phyloP scores from a whole-genome alignment of 148 eudicot species.

The Fagopyrum tataricum region DNA sequence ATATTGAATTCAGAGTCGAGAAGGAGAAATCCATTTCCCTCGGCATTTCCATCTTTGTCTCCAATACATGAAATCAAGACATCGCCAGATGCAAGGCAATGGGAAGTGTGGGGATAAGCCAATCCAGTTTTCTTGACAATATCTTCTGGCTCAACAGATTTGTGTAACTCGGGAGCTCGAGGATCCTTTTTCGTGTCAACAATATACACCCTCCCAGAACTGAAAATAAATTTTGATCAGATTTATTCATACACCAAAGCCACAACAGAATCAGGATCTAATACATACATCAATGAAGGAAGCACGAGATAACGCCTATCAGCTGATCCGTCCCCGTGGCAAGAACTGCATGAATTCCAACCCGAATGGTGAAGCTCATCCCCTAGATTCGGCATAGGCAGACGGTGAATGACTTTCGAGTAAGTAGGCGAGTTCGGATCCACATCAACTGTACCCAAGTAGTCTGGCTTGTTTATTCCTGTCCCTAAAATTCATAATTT shows the following conservation, averaged over 20 bases:
- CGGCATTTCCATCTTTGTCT: constrained; percentile 78
- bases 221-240: constrained; percentile 18
- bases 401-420: constrained; percentile 80
- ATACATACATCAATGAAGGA: constrained; percentile 63
- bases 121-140: constrained; percentile 73
- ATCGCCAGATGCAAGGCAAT: constrained; percentile 96
- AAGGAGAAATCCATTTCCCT: constrained; percentile 90
- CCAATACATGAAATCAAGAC: constrained; percentile 93
- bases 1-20: constrained; percentile 93
- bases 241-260: not conserved
- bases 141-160: constrained; percentile 77
- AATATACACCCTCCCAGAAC: constrained; percentile 92
- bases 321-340: constrained; percentile 79
- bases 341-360: constrained; percentile 99
- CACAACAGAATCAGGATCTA: not conserved
- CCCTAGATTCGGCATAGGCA: constrained; percentile 70
- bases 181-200: constrained; percentile 68
- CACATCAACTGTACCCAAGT: constrained; percentile 77
- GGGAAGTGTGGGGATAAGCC: constrained; percentile 96
- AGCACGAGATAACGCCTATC: constrained; percentile 76
- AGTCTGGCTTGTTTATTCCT: constrained; percentile 87
- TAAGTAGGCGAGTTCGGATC: constrained; percentile 78
- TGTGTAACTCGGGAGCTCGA: constrained; percentile 72
- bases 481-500: constrained; percentile 39
- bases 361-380: constrained; percentile 97